Evolutionary conservation across 2,329 filamentous ascomycete genomes (phyloP).

Genomic region (Xylaria sp.): DNA sequence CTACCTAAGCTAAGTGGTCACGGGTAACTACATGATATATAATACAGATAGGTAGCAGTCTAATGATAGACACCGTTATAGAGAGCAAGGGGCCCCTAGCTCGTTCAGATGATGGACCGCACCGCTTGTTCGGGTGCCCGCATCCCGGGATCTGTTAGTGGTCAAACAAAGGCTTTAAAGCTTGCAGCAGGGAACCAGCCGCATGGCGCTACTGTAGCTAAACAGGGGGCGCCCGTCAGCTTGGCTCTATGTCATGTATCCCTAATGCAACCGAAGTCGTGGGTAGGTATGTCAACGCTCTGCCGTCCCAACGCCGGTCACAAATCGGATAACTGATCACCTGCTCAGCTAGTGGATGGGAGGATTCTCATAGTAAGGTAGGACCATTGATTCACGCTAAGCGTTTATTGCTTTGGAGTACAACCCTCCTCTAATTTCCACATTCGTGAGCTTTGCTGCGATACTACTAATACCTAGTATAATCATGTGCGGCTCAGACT

Average conservation of each 20-base stretch:
- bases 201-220: background rate
- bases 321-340: background rate
- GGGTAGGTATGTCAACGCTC: background rate
- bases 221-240: slow-evolving; percentile 13
- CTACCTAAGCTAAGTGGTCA: background rate
- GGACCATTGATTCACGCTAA: background rate
- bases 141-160: slow-evolving; percentile 12
- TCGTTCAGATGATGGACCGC: background rate
- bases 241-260: slow-evolving; percentile 5
- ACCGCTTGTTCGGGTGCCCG: background rate
- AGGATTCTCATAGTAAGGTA: background rate
- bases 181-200: background rate
- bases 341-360: background rate
- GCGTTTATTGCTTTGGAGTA: background rate
- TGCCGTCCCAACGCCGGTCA: background rate
- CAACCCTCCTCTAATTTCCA: slow-evolving; percentile 6
- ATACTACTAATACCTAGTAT: background rate
- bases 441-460: slow-evolving; percentile 6
- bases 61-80: slow-evolving; percentile 4
- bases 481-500: slow-evolving; percentile 17
- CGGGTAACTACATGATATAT: background rate
- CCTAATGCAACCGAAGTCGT: slow-evolving; percentile 20
- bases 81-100: slow-evolving; percentile 2
- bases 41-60: slow-evolving; percentile 1
- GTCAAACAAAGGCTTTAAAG: background rate